phyloP scores from a whole-genome alignment of 2,329 filamentous ascomycete genomes.

The Pezicula carpinea region DNA sequence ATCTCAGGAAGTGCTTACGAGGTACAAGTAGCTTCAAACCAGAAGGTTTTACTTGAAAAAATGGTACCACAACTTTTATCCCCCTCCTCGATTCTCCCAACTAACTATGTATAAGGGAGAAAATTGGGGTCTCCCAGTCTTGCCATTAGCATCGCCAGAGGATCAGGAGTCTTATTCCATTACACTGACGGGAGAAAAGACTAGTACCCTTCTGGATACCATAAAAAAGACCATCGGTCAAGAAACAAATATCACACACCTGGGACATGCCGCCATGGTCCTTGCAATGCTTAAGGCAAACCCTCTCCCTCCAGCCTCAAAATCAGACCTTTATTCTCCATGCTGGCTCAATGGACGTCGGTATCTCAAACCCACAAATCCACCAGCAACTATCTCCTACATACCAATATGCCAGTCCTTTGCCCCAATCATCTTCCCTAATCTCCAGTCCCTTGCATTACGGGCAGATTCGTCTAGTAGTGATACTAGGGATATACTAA shows the following conservation, averaged over 20 bases:
- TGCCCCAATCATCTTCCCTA: constrained; percentile 12
- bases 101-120: constrained; percentile 4
- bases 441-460: constrained; percentile 2
- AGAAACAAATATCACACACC: constrained; percentile 14
- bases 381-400: constrained; percentile 1
- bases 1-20: constrained; percentile 9
- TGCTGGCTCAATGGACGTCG: constrained; percentile 21
- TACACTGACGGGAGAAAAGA: constrained; percentile 6
- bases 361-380: constrained; percentile 8
- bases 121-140: constrained; percentile 12
- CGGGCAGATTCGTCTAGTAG: too few species aligned
- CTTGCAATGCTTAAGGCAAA: constrained; percentile 6
- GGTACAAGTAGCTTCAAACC: constrained; percentile 4
- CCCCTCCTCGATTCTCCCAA: background rate
- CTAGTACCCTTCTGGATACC: constrained; percentile 3
- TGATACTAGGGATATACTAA: too few species aligned
- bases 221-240: constrained; percentile 7
- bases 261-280: constrained; percentile 11
- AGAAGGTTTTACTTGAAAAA: constrained; percentile 8
- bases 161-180: constrained; percentile 13
- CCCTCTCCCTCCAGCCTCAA: background rate
- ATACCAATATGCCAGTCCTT: constrained; percentile 17
- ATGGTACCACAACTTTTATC: constrained; percentile 5
- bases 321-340: constrained; percentile 11
- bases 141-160: background rate